Evolutionary conservation across 2,329 filamentous ascomycete species (phyloP), one percentile per base, ranked within the genome.

Genomic region (Exophiala calicioides): DNA sequence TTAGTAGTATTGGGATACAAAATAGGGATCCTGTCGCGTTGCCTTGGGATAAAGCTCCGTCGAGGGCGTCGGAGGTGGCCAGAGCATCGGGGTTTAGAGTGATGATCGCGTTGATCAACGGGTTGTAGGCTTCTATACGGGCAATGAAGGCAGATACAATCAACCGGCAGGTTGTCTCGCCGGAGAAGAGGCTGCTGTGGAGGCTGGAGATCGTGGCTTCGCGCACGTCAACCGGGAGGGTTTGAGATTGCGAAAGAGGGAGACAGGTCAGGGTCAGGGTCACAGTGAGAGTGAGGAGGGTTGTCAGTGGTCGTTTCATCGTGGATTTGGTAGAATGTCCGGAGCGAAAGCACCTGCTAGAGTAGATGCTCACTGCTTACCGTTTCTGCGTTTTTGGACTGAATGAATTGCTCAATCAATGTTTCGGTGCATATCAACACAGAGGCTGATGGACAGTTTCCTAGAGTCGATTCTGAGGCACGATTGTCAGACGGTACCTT

Each of bases 1-100:
- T 85, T 4, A 85, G 64, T 3, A 85, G 59, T 9, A 83, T 62
- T 0, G 82, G 81, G 13, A 85, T 69, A 58, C 81, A 82, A 60
- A 84, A 80, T 1, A 85, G 66, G 1, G 71, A 59, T 1, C 72
- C 75, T 0, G 72, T 74, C 18, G 68, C 65, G 58, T 81, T 79
- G 3, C 74, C 73, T 2, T 68, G 59, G 2, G 68, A 63, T 3
- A 62, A 41, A 12, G 48, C 19, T 4, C 41, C 8, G 57, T 84
- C 80, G 19, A 80, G 61, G 1, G 65, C 58, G 44, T 78, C 72
- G 3, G 82, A 81, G 5, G 68, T 65, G 2, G 47, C 36, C 5
- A 80, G 56, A 4, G 74, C 75, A 35, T 70, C 58, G 0, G 74
- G 69, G 45, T 80, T 79, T 7, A 82, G 62, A 2, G 71, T 66